phyloP scores from a whole-genome alignment of 2,329 filamentous ascomycete species.

The Dendryphion nanum region DNA sequence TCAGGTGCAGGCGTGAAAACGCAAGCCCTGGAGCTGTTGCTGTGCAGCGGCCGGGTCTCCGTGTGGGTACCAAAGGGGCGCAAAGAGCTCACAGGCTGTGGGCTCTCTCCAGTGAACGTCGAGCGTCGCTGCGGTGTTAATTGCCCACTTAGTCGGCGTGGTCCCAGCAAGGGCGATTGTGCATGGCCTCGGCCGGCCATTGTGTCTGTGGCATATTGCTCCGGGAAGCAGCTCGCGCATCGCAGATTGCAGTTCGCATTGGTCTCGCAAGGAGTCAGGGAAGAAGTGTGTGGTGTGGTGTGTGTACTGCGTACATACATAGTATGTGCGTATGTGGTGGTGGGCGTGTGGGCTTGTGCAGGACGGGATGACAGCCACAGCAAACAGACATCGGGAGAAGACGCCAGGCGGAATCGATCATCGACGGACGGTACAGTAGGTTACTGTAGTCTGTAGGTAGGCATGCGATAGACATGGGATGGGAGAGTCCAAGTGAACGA shows the following conservation, averaged over 20 bases:
- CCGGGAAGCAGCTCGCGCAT: no score
- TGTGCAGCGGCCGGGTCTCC: slow-evolving; percentile 15
- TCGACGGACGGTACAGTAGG: no score
- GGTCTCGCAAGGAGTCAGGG: no score
- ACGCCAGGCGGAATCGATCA: not conserved
- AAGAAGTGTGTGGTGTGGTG: not conserved
- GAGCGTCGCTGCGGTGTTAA: not conserved
- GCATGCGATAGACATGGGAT: no score
- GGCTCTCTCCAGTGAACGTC: not conserved
- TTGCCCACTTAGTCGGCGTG: not conserved
- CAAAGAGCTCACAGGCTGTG: slow-evolving; percentile 1
- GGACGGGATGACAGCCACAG: not conserved
- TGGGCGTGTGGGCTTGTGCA: not conserved
- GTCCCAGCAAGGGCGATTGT: not conserved
- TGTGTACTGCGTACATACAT: not conserved
- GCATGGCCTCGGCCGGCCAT: not conserved
- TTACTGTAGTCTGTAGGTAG: no score
- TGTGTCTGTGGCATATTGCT: not conserved
- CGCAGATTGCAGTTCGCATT: no score
- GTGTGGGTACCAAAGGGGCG: slow-evolving; percentile 22
- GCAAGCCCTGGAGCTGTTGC: slow-evolving; percentile 6
- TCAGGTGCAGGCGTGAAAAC: slow-evolving; percentile 26
- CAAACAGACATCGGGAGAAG: not conserved
- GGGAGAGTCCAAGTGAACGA: no score
- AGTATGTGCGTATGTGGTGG: not conserved